Evolutionary conservation across 1,139 yeast species (phyloP).

Genomic region (Sugiyamaella sp.): DNA sequence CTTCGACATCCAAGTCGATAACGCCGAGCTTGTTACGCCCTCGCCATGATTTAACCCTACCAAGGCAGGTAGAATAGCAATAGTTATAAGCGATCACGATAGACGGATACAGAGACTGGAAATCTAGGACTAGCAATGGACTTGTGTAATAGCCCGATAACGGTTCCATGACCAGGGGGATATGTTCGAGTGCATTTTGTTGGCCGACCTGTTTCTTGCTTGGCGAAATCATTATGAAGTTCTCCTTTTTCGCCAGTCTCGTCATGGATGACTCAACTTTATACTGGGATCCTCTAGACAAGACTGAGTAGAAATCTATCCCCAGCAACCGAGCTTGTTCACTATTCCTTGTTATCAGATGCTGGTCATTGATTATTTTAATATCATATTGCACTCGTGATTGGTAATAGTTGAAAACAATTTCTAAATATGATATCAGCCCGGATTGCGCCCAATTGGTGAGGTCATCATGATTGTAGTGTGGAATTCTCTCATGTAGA

Average conservation of each 20-base stretch:
- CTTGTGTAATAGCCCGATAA: slow-evolving; percentile 80
- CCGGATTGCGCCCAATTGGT: slow-evolving; percentile 52
- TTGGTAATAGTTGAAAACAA: slow-evolving; percentile 56
- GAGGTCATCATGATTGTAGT: slow-evolving; percentile 54
- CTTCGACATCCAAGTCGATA: slow-evolving; percentile 51
- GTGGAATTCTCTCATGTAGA: slow-evolving; percentile 69
- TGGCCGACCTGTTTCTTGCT: slow-evolving; percentile 77
- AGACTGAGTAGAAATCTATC: slow-evolving; percentile 83
- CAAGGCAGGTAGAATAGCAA: slow-evolving; percentile 86
- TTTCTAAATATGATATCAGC: slow-evolving; percentile 28
- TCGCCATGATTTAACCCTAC: slow-evolving; percentile 59
- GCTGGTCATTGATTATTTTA: slow-evolving; percentile 61
- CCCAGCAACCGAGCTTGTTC: slow-evolving; percentile 89
- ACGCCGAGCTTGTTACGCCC: slow-evolving; percentile 58
- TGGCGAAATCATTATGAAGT: slow-evolving; percentile 74
- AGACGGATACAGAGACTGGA: slow-evolving; percentile 92
- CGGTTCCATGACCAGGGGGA: slow-evolving; percentile 94
- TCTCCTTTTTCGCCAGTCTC: slow-evolving; percentile 76
- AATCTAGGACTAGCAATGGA: slow-evolving; percentile 87
- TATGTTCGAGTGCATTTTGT: slow-evolving; percentile 83
- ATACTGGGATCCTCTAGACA: slow-evolving; percentile 89
- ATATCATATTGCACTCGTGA: slow-evolving; percentile 54
- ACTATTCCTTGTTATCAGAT: slow-evolving; percentile 67
- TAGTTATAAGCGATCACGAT: slow-evolving; percentile 89
- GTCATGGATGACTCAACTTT: slow-evolving; percentile 85